These are phyloP conservation scores for Furcasterigmium furcatum DNA, from an alignment of 2,329 filamentous ascomycete genomes.

Conservation along the genomic window DNA sequence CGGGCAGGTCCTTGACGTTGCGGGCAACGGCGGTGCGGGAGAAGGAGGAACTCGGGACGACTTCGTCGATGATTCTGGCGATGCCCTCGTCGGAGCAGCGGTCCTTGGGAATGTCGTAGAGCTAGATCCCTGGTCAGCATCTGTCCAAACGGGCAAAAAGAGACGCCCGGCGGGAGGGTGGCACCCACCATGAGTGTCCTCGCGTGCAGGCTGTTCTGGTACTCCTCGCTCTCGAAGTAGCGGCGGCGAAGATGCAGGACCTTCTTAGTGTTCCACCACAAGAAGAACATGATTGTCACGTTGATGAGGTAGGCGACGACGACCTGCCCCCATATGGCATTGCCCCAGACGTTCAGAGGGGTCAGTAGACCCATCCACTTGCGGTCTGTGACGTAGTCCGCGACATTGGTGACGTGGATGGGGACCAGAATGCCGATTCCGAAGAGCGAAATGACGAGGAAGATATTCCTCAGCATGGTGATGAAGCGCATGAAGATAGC, in stretches of 20 bases:
- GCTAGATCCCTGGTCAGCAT: conserved; percentile 44
- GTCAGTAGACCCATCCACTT: conserved; percentile 59
- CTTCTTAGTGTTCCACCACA: conserved; percentile 87
- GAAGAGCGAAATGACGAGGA: conserved; percentile 67
- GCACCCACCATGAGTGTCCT: conserved; percentile 59
- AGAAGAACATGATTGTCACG: conserved; percentile 70
- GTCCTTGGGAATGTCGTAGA: conserved; percentile 81
- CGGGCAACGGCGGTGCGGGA: conserved; percentile 81
- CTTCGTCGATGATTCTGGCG: conserved; percentile 73
- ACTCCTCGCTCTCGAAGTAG: conserved; percentile 85
- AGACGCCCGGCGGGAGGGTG: no score
- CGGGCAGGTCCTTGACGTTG: conserved; percentile 87
- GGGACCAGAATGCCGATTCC: conserved; percentile 79
- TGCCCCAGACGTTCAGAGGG: conserved; percentile 49
- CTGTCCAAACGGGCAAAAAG: conserved; percentile 1
- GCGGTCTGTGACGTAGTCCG: conserved; percentile 20
- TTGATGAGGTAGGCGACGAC: conserved; percentile 65
- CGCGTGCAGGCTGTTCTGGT: conserved; percentile 82
- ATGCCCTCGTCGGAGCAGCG: conserved; percentile 83
- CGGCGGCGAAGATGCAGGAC: conserved; percentile 67
- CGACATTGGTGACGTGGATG: conserved; percentile 61
- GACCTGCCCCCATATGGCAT: conserved; percentile 56
- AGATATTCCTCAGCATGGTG: conserved; percentile 90
- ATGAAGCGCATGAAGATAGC: conserved; percentile 85
- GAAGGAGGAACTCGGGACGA: conserved; percentile 75